phyloP scores from a whole-genome alignment of 2,329 filamentous ascomycete species.

The Aspergillus carbonarius region DNA sequence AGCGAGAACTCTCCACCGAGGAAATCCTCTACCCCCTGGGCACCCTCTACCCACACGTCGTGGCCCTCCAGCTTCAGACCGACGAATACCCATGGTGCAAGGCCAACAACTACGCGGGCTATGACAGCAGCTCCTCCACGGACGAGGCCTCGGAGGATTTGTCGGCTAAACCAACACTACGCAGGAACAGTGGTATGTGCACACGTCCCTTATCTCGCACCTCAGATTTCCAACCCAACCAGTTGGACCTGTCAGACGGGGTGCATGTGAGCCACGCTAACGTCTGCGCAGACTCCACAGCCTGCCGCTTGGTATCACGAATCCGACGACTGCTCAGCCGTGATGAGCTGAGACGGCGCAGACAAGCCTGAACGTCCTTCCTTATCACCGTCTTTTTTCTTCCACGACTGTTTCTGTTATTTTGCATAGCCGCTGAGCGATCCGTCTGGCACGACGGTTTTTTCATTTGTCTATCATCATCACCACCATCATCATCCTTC shows the following conservation, averaged over 20 bases:
- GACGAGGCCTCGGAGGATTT: slow-evolving; percentile 26
- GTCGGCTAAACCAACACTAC: slow-evolving; percentile 15
- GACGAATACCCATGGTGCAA: slow-evolving; percentile 26
- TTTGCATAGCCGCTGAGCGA: slow-evolving; percentile 8
- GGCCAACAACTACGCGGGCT: slow-evolving; percentile 30
- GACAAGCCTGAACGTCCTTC: slow-evolving; percentile 15
- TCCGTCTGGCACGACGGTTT: slow-evolving; percentile 7
- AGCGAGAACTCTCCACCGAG: slow-evolving; percentile 27
- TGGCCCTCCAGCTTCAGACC: slow-evolving; percentile 36
- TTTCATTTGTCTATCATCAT: slow-evolving; percentile 8
- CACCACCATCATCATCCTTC: neutral
- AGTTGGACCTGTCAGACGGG: slow-evolving; percentile 15
- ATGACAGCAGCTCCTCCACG: slow-evolving; percentile 33
- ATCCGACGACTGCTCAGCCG: slow-evolving; percentile 34
- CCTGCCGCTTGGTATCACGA: slow-evolving; percentile 32
- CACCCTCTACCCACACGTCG: slow-evolving; percentile 39
- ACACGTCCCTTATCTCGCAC: neutral
- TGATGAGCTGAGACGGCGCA: slow-evolving; percentile 30
- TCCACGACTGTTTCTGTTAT: neutral
- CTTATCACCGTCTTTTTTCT: neutral
- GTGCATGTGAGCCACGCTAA: slow-evolving; percentile 14
- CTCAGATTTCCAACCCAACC: neutral
- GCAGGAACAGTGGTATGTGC: slow-evolving; percentile 29
- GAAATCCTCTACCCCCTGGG: slow-evolving; percentile 34
- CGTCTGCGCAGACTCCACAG: slow-evolving; percentile 23